Base-by-base conservation (phyloP, 1,284 basidiomycete genomes). In the Marasmius sp. region DNA sequence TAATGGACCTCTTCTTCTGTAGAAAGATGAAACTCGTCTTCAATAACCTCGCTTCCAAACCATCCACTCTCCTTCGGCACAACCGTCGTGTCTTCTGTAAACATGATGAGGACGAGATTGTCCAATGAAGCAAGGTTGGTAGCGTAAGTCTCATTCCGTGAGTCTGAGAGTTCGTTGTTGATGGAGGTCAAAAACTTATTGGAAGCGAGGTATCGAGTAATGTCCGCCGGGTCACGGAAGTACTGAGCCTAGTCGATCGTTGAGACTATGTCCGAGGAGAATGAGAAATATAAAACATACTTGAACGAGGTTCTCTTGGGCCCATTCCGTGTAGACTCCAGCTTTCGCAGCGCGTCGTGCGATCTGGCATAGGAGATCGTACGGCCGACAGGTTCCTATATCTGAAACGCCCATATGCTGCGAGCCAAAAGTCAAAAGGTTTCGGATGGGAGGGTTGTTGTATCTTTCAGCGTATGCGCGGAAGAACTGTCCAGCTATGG, bases 391-490 rank as follows among this genome's bases (percentile, higher is more conserved):
- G 0, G 75, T 65, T 0, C 93, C 91, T n/a, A 95, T 77, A 69
- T 94, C 92, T 14, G 91, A 86, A 43, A 95, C 82, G 47, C 93
- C 93, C 88, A 92, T 92, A 69, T 94, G 92, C 64, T 92, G 91
- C 12, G 89, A 87, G 51, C 92, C 91, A 70, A 93, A 93, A 0
- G 96, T 98, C 65, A 99, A 87, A 65, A 99, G 86, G 72, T 96
- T 97, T 69, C 88, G 78, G 10, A 95, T 76, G 0, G 86, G 86
- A 0, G 93, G 93, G 12, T 79, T 77, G 70, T 94, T 93, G 75
- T 92, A 94, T 53, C 88, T 82, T 72, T 98, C 93, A 16, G 93
- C 87, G 66, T 96, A 95, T 37, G 90, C 95, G 12, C 97, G 86
- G 47, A 98, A 81, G 74, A 98, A 96, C 68, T 97, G 93, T 1